Evolutionary conservation across 352 stramenopile species (phyloP), one percentile per base, ranked within the genome.

Genomic region (Phytophthora pini): DNA sequence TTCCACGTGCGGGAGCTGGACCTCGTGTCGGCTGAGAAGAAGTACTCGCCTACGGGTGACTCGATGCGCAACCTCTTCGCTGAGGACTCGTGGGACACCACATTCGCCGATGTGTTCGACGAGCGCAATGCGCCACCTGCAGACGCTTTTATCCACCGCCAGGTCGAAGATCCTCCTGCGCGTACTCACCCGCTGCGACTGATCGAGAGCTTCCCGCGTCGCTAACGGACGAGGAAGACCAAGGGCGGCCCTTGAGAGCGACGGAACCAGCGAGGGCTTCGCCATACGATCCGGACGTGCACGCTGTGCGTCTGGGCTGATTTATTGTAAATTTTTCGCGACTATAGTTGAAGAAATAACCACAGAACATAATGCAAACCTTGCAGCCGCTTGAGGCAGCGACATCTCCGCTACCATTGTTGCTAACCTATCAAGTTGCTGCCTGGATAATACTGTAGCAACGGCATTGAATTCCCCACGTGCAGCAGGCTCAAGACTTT

Each of bases 1-100:
- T 84, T 89, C 55, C 78, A 80, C 46, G 72, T 87, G 38, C 74
- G 84, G 34, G 82, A 89, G 51, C 50, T 91, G 48, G 79, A 89
- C 48, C 75, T 89, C 22, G 68, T 79, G 47, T 39, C 56, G 2
- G 20, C 73, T 43, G 66, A 65, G 36, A 78, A 79, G 59, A 73
- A 77, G 15, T 61, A 45, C 38, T 77, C 63, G 9, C 68, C 68
- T 10, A 53, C 44, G 10, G 58, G 52, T 5, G 64, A 77, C 20
- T 72, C 63, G 26, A 72, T 70, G 47, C 63, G 68, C 48, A 76
- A 70, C 32, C 20, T 73, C 17, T 62, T 72, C 26, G 68, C 64
- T 0, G 74, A 68, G 27, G 57, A 77, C 15, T 70, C 41, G 53
- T 73, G 63, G 68, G 67, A 88, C 54, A 56, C 62, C 38, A 65